Evolutionary conservation across 176 grass and related monocot genomes (phyloP), one percentile per base, ranked within the genome.

Genomic region (Lolium multiflorum): DNA sequence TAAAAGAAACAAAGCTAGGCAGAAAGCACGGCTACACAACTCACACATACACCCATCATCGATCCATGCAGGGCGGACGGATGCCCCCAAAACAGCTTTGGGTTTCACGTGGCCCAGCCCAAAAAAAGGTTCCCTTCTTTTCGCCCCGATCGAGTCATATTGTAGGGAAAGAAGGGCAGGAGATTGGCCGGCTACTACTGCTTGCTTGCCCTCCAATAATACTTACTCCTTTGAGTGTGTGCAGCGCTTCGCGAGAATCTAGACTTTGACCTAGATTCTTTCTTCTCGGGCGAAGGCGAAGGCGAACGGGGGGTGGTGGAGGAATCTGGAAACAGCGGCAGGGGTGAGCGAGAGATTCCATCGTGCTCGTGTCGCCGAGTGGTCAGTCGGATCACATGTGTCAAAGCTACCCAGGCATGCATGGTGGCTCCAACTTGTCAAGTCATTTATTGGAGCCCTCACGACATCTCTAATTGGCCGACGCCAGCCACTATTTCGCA

Each of bases 221-320:
- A 28, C 72, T 66, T 83, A 28, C 72, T 66, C 9, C 52, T 15
- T 5, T 6, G 31, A 28, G 48, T 17, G 51, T 38, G 70, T 76
- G 37, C 81, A 1, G 9, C 75, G 9, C 75, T 68, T 18, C 28
- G 68, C 55, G 41, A 46, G 83, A 62, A 82, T 90, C 88, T 82
- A 70, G 15, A 55, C 72, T 65, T 87, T 86, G 84, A 86, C 79
- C 84, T 86, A 78, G 74, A 87, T 90, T 90, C 88, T 44, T 44
- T 89, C 88, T 51, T 46, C 24, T 41, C 11, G 68, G 52, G 55
- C 52, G 31, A 35, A 35, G 2, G 31, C 31, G 31, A 35, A 35
- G 31, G 31, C 31, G 48, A 71, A 20, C 38, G 17, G 16, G 64
- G 9, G 38, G 6, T 31, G 9, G 63, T 35, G 26, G 56, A 9